Base-by-base conservation (phyloP, 768 basidiomycete species). In the Stropharia rugosoannulata region DNA sequence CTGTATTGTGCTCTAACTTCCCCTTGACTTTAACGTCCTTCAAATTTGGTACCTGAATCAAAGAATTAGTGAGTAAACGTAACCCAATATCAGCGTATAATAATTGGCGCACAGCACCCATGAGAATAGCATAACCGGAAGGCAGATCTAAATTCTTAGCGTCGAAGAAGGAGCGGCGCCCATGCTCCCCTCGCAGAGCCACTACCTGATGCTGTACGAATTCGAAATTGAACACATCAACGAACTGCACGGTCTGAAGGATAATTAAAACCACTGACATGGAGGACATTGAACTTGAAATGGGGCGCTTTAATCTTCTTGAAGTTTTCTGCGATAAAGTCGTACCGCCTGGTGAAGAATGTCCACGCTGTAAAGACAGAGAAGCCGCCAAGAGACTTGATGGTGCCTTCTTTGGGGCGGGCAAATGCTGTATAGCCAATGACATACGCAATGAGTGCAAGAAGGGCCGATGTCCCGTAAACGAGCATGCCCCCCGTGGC, bases 81-180 rank as follows among this genome's bases (percentile, higher is more conserved):
- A 42, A 43, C 13, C 15, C 19, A 38, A 36, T 22, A 50, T 16
- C 16, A 5, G n/a, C n/a, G 32, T 9, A 38, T 7, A 51, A 7
- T 10, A 7, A 32, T 32, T 48, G 16, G 58, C 67, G 45, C 41
- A 70, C 69, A 39, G 63, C 66, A 11, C 71, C 72, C 60, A 71
- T 66, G 0, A 74, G 65, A 10, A 75, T 66, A 25, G 64, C 66
- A 44, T 73, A 75, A 0, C 73, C 74, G 49, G 73, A 71, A 13
- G 54, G 54, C 37, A 72, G 66, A 32, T 65, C 59, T 13, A 75
- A 58, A 38, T 54, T 60, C 48, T 66, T 68, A 10, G 64, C 59
- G 10, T 68, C 64, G 51, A 73, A 73, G 54, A 73, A 75, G 0
- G 49, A 53, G 45, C 70, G 70, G 0, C 72, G 61, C 5, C 67